Percentiles rank a stretch among this genome's conserved stretches.
phyloP scores from a whole-genome alignment of 345 rosid genomes.

The Brassica incana region DNA sequence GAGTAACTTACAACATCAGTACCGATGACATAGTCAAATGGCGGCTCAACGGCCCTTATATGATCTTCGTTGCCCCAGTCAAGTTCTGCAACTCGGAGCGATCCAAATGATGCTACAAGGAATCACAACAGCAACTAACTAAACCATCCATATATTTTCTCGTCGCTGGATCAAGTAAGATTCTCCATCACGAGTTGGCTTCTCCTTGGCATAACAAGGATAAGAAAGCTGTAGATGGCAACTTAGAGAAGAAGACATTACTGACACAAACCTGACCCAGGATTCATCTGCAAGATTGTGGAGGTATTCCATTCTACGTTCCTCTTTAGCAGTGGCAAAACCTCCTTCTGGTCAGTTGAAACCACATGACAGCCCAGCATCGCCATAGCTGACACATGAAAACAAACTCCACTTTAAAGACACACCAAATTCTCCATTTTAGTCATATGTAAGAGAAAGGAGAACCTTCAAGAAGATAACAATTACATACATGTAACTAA shows the following conservation, averaged over 20 bases:
- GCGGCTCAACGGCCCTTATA: conserved; percentile 62
- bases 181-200: not conserved
- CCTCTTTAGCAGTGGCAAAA: conserved; percentile 72
- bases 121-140: conserved; percentile 4
- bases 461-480: conserved; percentile 20
- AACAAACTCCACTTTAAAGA: not conserved
- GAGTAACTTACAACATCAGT: conserved; percentile 81
- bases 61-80: conserved; percentile 90
- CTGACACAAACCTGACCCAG: conserved; percentile 52
- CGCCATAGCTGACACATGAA: conserved; percentile 65
- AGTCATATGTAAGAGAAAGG: not conserved
- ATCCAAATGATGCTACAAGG: conserved; percentile 77
- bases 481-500: not conserved
- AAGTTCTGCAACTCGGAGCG: conserved; percentile 72
- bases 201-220: not conserved
- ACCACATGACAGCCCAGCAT: conserved; percentile 84
- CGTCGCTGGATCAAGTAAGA: not conserved
- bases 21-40: conserved; percentile 88
- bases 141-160: not conserved
- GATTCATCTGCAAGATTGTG: conserved; percentile 66
- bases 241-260: conserved; percentile 16
- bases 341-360: conserved; percentile 81
- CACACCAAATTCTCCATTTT: not conserved
- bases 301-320: conserved; percentile 81
- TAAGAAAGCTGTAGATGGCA: conserved; percentile 2